Conservation (phyloP, 2,329 filamentous ascomycete species). For the Colletotrichum sp. region DNA sequence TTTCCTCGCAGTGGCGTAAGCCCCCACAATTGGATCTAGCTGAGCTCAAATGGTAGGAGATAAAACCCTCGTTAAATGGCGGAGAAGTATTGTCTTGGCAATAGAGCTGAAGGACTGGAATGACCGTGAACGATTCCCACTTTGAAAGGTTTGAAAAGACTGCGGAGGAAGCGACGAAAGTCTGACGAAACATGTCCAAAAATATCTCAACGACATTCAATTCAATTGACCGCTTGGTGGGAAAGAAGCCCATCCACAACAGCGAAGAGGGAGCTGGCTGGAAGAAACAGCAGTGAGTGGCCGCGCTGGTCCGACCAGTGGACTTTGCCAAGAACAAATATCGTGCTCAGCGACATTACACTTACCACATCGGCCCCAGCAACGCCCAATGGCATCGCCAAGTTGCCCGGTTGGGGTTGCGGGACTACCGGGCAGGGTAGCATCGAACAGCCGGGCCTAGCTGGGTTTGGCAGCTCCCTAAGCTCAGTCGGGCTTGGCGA, state of each 20-base stretch:
- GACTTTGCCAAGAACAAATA: not conserved
- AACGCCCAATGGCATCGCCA: not conserved
- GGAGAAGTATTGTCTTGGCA: not conserved
- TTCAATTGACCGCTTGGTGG: not conserved
- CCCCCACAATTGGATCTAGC: not conserved
- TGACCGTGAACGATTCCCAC: not conserved
- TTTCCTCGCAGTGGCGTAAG: not conserved
- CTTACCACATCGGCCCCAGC: not conserved
- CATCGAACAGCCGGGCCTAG: conserved; percentile 15
- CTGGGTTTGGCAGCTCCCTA: conserved; percentile 18
- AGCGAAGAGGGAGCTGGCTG: not conserved
- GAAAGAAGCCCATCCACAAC: not conserved
- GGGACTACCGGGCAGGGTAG: conserved; percentile 13
- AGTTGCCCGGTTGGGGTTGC: not conserved
- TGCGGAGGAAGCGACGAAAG: not conserved
- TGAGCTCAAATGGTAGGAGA: not conserved
- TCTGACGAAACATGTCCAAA: not conserved
- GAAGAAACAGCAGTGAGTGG: not conserved
- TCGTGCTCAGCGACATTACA: not conserved
- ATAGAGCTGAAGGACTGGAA: not conserved
- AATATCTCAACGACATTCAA: not conserved
- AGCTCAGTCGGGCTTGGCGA: conserved; percentile 11
- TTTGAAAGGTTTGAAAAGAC: not conserved
- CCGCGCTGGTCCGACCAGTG: not conserved
- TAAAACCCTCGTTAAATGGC: not conserved